Evolutionary conservation across 2,329 filamentous ascomycete genomes (phyloP), one percentile per base, ranked within the genome.

Genomic region (Aspergillus calidoustus): DNA sequence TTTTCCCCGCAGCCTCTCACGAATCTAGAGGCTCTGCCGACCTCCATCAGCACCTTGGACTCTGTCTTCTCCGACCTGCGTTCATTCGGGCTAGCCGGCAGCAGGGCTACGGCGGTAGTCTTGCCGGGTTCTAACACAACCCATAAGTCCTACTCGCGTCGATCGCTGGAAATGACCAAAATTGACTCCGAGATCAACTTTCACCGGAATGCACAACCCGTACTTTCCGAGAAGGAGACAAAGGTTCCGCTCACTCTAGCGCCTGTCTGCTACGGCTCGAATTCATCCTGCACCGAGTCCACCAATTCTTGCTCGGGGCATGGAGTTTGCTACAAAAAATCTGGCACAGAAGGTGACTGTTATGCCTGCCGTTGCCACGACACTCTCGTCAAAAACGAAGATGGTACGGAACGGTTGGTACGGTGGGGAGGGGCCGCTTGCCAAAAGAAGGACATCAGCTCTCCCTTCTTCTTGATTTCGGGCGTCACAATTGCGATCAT

Each of bases 361-460:
- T 98, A 89, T 75, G 83, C 86, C 60, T 99, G 95, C 82, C 81
- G 82, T 65, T 99, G 95, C 81, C 80, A 82, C 57, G 80, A 85
- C 47, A 90, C 88, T 2, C 77, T 83, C 19, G 75, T 82, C 57
- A 74, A 74, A 48, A 77, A 76, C 31, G 76, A 81, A 57, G 75
- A 79, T 38, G 75, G 76, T n/a, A 82, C 79, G 17, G 81, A 84
- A 43, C 88, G 88, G 76, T 86, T 87, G 15, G 87, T 87, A 0
- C 84, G 89, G 73, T 98, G 93, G 92, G 94, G 89, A 54, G 95
- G 95, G 17, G 82, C 87, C 43, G 89, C 90, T 51, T 99, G 95
- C 81, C 88, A 95, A 74, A 99, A 98, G 87, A 86, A 89, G 76
- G 94, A 99, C 73, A 83, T 98, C 56, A 96, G 92, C 75, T 86